A percentile compares a stretch with the other conserved stretches of the same genome.
Conservation (phyloP, 495 filamentous ascomycete genomes). For the Cetradonia linearis region DNA sequence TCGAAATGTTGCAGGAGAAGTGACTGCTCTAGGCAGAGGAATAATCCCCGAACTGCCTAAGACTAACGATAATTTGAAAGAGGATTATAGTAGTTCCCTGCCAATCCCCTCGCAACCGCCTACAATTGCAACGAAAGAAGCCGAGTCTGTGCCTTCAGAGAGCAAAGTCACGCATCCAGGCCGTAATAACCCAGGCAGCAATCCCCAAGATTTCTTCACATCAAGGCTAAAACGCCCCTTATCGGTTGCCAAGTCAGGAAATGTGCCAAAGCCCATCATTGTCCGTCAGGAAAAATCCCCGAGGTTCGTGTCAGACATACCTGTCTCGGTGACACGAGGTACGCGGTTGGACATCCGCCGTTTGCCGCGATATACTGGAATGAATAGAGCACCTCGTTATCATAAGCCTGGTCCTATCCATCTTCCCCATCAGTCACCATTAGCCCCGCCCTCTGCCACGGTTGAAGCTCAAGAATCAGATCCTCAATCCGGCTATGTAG, state of each 20-base stretch:
- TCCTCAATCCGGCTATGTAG: neutral
- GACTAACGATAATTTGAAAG: neutral
- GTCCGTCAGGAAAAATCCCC: neutral
- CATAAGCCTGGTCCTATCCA: constrained; percentile 16
- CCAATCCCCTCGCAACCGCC: neutral
- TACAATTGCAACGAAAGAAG: neutral
- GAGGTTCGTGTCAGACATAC: neutral
- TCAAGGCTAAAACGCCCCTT: neutral
- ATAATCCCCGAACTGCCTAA: neutral
- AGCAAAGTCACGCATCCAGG: neutral
- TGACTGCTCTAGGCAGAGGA: constrained; percentile 30
- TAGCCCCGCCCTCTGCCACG: neutral
- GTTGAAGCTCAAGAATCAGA: neutral
- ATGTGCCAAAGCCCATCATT: neutral
- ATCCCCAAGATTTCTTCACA: neutral
- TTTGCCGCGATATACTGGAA: neutral
- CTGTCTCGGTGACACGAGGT: neutral
- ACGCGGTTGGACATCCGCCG: neutral
- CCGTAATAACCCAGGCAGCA: neutral
- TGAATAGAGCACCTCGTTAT: constrained; percentile 10
- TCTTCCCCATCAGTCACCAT: constrained; percentile 6
- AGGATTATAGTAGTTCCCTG: neutral
- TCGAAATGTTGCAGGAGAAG: constrained; percentile 35
- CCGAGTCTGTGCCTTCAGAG: neutral
- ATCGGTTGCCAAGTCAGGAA: neutral